phyloP scores from a whole-genome alignment of 1,284 basidiomycete species.

The Phlebopus sp. region DNA sequence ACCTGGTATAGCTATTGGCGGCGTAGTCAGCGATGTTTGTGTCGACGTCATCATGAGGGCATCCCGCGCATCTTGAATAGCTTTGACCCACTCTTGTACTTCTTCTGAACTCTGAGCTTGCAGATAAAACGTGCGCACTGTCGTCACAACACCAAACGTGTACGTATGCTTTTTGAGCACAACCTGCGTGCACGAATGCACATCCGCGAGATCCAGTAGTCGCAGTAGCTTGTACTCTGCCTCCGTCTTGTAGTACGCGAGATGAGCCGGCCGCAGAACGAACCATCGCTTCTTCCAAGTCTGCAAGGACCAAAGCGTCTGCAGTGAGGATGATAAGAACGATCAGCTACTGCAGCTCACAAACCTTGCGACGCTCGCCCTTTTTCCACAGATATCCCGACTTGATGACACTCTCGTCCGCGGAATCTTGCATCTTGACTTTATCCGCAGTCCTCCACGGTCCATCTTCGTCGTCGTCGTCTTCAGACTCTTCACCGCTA shows the following conservation, averaged over 20 bases:
- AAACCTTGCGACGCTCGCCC: slow-evolving; percentile 93
- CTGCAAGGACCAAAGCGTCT: slow-evolving; percentile 39
- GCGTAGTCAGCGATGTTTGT: slow-evolving; percentile 48
- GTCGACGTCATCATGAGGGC: slow-evolving; percentile 60
- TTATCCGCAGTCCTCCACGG: slow-evolving; percentile 56
- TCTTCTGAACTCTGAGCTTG: slow-evolving; percentile 74
- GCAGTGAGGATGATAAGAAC: slow-evolving; percentile 11
- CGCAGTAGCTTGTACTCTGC: slow-evolving; percentile 91
- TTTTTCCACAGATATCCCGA: slow-evolving; percentile 94
- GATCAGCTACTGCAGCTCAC: slow-evolving; percentile 22
- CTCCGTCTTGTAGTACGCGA: slow-evolving; percentile 97
- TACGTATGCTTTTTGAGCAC: slow-evolving; percentile 87
- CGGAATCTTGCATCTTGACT: slow-evolving; percentile 41
- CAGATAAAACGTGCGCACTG: slow-evolving; percentile 90
- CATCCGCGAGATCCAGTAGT: slow-evolving; percentile 83
- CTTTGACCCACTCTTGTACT: slow-evolving; percentile 81
- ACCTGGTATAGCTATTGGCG: slow-evolving; percentile 48
- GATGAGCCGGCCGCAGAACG: slow-evolving; percentile 85
- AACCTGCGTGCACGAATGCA: slow-evolving; percentile 89
- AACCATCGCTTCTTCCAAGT: slow-evolving; percentile 99
- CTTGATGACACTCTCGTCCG: slow-evolving; percentile 79
- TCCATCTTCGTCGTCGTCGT: slow-evolving; percentile 67
- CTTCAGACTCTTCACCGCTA: slow-evolving; percentile 70
- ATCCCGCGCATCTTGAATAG: slow-evolving; percentile 77
- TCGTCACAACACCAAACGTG: slow-evolving; percentile 91